Evolutionary conservation across 352 stramenopile genomes (phyloP), one percentile per base, ranked within the genome.

Genomic region (Phytophthora pistaciae): DNA sequence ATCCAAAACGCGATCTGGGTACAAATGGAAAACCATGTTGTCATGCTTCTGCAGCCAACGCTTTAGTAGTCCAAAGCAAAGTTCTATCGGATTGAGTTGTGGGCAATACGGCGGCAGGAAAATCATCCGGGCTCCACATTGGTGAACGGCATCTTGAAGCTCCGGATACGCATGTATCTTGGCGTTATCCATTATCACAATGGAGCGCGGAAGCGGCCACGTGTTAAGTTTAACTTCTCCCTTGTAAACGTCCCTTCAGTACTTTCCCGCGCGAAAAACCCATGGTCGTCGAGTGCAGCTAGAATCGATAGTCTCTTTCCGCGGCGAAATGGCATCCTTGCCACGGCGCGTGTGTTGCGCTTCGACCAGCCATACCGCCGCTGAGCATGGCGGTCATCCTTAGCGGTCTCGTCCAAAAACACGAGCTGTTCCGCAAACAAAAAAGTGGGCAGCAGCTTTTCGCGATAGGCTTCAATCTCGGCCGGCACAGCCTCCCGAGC

Each of bases 1-100:
- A 8, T 56, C 63, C 6, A 59, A 23, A 33, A 63, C 54, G 2
- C 18, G 29, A 49, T 53, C 31, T 16, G 46, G 64, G 23, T 65
- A 65, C 23, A 56, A 20, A 3, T 16, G 48, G 13, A 56, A 56
- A 38, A 40, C 18, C 18, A 53, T 8, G 13, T 53, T 27, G 8
- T 2, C 46, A n/a, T 53, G 9, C n/a, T 27, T 23, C n/a, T 18
- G 46, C 3, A 29, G 18, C 46, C n/a, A 53, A 6, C 46, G 18
- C n/a, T 27, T 53, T 7, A 53, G 46, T 3, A 53, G 20, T n/a
- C 40, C 46, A 27, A 53, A 27, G 20, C 20, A 53, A 27, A n/a
- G 18, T 25, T 53, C 46, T 21, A 53, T 53, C 9, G 46, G 46
- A 13, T 53, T 53, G 18, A 53, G 46, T 27, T 53, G 46, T 8